Percentiles rank a stretch among this genome's conserved stretches.
Conservation (phyloP, 306 rosid species). For the Parietaria judaica region DNA sequence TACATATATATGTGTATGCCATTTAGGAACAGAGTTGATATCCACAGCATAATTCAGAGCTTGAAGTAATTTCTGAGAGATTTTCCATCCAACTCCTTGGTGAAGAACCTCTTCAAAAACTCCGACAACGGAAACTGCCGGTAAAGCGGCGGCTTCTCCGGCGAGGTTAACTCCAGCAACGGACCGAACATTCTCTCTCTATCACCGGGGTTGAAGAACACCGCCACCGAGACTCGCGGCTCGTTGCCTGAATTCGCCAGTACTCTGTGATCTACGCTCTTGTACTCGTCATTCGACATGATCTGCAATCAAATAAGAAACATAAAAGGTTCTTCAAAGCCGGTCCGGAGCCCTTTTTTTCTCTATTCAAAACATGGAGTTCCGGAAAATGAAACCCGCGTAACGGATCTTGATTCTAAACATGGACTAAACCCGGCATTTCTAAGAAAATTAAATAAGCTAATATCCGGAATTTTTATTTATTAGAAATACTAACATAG, state of each 20-base stretch:
- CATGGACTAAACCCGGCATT: too few species aligned
- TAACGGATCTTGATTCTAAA: too few species aligned
- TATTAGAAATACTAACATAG: too few species aligned
- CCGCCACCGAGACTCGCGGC: conserved; percentile 44
- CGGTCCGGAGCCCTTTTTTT: neutral
- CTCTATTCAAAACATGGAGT: neutral
- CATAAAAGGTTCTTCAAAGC: too few species aligned
- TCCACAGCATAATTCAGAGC: neutral
- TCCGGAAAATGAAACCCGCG: neutral
- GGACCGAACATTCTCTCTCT: conserved; percentile 58
- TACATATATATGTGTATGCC: too few species aligned
- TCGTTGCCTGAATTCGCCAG: conserved; percentile 41
- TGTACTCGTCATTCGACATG: conserved; percentile 51
- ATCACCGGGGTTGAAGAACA: conserved; percentile 45
- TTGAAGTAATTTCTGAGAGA: conserved; percentile 46
- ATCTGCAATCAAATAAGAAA: conserved; percentile 23
- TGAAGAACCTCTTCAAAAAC: conserved; percentile 48
- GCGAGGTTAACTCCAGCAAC: conserved; percentile 54
- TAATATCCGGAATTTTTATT: too few species aligned
- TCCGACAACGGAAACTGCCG: conserved; percentile 35
- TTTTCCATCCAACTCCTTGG: conserved; percentile 53
- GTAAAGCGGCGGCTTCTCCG: conserved; percentile 42
- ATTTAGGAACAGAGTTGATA: too few species aligned
- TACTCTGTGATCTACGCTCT: conserved; percentile 71
- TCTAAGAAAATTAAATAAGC: too few species aligned